Percentiles rank a stretch among this genome's conserved stretches.
These are phyloP conservation scores for Paramecium sexaurelia DNA, from an alignment of 73 alveolate species.

Conservation along the genomic window DNA sequence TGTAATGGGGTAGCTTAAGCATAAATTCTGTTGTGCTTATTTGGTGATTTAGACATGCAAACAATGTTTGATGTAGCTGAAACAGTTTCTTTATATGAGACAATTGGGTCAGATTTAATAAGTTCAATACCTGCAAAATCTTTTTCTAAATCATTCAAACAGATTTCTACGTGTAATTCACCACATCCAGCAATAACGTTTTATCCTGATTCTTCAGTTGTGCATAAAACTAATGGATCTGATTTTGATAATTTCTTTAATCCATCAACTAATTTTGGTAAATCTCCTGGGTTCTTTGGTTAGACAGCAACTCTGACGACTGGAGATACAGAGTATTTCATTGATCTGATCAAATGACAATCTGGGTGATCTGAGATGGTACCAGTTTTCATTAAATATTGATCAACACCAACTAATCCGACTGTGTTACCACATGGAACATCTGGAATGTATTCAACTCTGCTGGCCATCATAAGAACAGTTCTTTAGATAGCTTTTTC, in stretches of 20 bases:
- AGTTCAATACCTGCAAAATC: conserved; percentile 96
- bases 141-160: conserved; percentile 95
- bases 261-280: conserved; percentile 98
- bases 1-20: conserved; percentile 91
- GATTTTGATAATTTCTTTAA: conserved; percentile 97
- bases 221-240: conserved; percentile 96
- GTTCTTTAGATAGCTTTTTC: conserved; percentile 96
- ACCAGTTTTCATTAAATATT: conserved; percentile 94
- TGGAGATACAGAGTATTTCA: conserved; percentile 99
- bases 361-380: conserved; percentile 96
- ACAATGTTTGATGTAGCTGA: conserved; percentile 79
- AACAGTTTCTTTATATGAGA: conserved; percentile 99
- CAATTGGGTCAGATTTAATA: conserved; percentile 97
- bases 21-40: conserved; percentile 98
- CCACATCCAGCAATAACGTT: conserved; percentile 99
- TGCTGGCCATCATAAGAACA: conserved; percentile 93
- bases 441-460: conserved; percentile 93
- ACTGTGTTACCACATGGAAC: conserved; percentile 99
- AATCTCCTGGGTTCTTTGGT: conserved; percentile 96
- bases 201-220: conserved; percentile 92
- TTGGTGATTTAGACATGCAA: conserved; percentile 98
- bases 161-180: conserved; percentile 98
- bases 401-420: conserved; percentile 97
- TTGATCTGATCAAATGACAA: conserved; percentile 96
- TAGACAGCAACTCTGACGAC: conserved; percentile 99